Percentiles rank a stretch among this genome's conserved stretches.
Conservation (phyloP, 73 alveolate genomes). For the Paramecium tetraurelia region DNA sequence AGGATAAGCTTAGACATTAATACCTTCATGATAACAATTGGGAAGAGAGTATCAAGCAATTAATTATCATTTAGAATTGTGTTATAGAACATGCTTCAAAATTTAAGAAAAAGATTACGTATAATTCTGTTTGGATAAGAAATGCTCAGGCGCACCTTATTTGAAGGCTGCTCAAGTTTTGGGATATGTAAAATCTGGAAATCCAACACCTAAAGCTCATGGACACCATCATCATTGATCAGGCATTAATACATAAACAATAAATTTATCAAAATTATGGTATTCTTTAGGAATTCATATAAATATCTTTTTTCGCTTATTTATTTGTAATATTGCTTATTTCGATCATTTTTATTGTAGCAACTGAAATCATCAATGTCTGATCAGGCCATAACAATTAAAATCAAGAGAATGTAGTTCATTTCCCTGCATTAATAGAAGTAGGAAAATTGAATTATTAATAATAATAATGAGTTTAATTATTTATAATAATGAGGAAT, state of each 20-base stretch:
- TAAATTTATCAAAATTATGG: neutral
- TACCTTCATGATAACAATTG: constrained; percentile 40
- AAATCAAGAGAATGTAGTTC: neutral
- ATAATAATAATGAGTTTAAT: neutral
- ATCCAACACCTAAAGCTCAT: neutral
- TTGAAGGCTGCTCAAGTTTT: constrained; percentile 41
- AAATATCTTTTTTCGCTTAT: neutral
- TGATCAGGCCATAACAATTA: neutral
- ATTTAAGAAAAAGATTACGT: constrained; percentile 43
- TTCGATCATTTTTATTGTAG: neutral
- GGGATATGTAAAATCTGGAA: constrained; percentile 45
- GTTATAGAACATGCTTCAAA: constrained; percentile 61
- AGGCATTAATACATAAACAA: neutral
- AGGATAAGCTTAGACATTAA: constrained; percentile 49
- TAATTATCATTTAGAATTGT: constrained; percentile 34
- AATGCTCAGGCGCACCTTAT: constrained; percentile 47
- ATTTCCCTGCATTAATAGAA: neutral
- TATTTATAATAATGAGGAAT: constrained; percentile 5
- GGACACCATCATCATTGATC: constrained; percentile 11
- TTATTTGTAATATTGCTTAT: neutral
- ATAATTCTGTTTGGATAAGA: constrained; percentile 53
- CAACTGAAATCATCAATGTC: neutral
- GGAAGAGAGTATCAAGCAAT: neutral
- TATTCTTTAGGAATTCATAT: neutral
- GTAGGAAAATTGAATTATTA: neutral